phyloP scores from a whole-genome alignment of 2,329 filamentous ascomycete genomes.

The Calonectria leucothoes region DNA sequence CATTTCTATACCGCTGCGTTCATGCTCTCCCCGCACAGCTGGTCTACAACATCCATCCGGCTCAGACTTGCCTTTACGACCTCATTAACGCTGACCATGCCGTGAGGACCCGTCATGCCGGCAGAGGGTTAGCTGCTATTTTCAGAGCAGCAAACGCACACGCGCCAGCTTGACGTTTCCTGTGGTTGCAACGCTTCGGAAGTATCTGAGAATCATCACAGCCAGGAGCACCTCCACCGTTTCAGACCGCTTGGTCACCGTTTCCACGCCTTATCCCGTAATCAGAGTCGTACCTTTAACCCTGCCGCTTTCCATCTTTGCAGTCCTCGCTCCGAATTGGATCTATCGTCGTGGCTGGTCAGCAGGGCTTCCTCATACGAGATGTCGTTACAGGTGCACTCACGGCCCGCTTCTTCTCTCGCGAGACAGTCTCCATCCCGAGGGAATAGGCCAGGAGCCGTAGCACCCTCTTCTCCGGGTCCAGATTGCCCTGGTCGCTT shows the following conservation, averaged over 20 bases:
- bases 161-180: conserved; percentile 33
- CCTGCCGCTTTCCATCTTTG: conserved; percentile 81
- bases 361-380: background rate
- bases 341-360: conserved; percentile 62
- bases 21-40: background rate
- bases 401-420: conserved; percentile 94
- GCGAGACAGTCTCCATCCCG: conserved; percentile 76
- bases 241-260: conserved; percentile 31
- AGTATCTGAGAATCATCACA: conserved; percentile 83
- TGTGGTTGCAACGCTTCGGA: conserved; percentile 64
- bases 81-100: conserved; percentile 55
- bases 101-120: conserved; percentile 33
- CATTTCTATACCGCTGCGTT: background rate
- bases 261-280: conserved; percentile 47
- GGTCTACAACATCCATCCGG: no score
- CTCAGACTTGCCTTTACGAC: conserved; percentile 77
- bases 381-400: conserved; percentile 44
- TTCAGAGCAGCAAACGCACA: conserved; percentile 60
- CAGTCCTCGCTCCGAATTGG: conserved; percentile 84
- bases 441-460: conserved; percentile 81
- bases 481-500: conserved; percentile 58
- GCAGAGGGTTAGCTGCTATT: conserved; percentile 53
- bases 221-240: conserved; percentile 51
- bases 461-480: conserved; percentile 84
- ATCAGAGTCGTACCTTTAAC: conserved; percentile 76